Conservation (phyloP, 768 basidiomycete genomes). For the Naematelia encephala region DNA sequence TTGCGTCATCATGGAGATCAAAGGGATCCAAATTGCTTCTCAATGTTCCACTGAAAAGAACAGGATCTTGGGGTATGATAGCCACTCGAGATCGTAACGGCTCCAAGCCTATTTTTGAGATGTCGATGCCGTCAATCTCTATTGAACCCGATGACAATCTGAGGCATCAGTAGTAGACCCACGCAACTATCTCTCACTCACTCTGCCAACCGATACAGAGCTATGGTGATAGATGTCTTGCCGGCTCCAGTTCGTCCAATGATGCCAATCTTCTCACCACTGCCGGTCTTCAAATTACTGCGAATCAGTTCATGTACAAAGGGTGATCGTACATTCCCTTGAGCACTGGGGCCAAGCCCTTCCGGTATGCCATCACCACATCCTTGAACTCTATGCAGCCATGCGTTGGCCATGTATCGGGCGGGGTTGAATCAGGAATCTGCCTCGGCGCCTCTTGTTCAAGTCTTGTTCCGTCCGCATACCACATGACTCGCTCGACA, state of each 20-base stretch:
- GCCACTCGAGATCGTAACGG: conserved; percentile 51
- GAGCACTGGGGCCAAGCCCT: conserved; percentile 75
- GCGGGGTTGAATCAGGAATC: conserved; percentile 59
- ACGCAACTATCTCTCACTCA: conserved; percentile 5
- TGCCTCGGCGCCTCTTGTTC: conserved; percentile 67
- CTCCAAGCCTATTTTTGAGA: conserved; percentile 70
- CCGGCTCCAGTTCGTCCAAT: conserved; percentile 83
- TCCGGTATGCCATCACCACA: conserved; percentile 74
- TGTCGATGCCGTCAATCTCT: conserved; percentile 72
- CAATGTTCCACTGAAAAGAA: conserved; percentile 52
- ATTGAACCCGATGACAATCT: conserved; percentile 66
- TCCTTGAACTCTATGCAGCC: conserved; percentile 71
- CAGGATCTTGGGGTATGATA: conserved; percentile 46
- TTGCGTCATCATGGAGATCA: conserved; percentile 67
- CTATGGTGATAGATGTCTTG: conserved; percentile 82
- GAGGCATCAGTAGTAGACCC: conserved; percentile 9
- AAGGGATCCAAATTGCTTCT: conserved; percentile 88
- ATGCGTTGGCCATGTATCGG: conserved; percentile 66
- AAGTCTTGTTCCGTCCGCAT: conserved; percentile 61
- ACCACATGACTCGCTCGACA: conserved; percentile 66
- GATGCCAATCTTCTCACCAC: conserved; percentile 89
- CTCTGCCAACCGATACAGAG: conserved; percentile 62
- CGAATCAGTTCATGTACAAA: background rate
- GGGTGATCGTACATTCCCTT: conserved; percentile 58
- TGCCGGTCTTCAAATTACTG: conserved; percentile 60